Evolutionary conservation across 2,329 filamentous ascomycete species (phyloP).

Genomic region (Colletotrichum sublineola): DNA sequence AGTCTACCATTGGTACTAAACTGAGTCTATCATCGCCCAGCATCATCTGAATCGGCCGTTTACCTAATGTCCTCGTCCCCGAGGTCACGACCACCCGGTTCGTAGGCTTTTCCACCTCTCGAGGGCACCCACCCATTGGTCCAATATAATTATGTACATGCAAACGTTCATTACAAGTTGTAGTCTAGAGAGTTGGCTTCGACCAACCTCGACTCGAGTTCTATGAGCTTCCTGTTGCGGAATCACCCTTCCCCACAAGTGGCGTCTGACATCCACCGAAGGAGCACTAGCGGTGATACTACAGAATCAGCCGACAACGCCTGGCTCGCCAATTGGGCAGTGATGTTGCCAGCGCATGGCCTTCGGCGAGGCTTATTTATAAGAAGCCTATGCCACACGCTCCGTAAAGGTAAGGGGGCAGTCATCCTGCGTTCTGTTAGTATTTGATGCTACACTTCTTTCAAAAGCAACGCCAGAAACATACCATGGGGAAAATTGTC

Average conservation of each 20-base stretch:
- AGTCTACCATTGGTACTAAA: constrained; percentile 4
- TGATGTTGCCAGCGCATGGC: constrained; percentile 1
- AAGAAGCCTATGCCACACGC: constrained; percentile 59
- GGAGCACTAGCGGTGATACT: constrained; percentile 24
- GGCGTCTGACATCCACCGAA: constrained; percentile 23
- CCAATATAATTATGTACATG: constrained; percentile 35
- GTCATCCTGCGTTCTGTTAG: constrained; percentile 73
- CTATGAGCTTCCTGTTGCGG: constrained; percentile 8
- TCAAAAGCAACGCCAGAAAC: constrained; percentile 49
- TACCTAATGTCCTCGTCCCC: background rate
- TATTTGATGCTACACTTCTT: constrained; percentile 15
- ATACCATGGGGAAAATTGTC: constrained; percentile 95
- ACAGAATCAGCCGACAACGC: constrained; percentile 6
- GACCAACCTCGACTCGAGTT: constrained; percentile 31
- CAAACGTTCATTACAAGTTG: constrained; percentile 39
- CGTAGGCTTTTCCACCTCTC: background rate
- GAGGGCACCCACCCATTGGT: constrained; percentile 15
- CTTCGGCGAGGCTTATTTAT: constrained; percentile 10
- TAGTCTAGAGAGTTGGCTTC: constrained; percentile 22
- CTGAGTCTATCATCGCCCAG: constrained; percentile 14
- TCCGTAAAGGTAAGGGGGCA: constrained; percentile 81
- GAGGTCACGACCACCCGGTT: background rate
- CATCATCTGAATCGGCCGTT: constrained; percentile 10
- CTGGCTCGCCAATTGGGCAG: constrained; percentile 16
- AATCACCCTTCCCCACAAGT: background rate